Evolutionary conservation across 2,329 filamentous ascomycete genomes (phyloP), one percentile per base, ranked within the genome.

Genomic region (Xylaria sp.): DNA sequence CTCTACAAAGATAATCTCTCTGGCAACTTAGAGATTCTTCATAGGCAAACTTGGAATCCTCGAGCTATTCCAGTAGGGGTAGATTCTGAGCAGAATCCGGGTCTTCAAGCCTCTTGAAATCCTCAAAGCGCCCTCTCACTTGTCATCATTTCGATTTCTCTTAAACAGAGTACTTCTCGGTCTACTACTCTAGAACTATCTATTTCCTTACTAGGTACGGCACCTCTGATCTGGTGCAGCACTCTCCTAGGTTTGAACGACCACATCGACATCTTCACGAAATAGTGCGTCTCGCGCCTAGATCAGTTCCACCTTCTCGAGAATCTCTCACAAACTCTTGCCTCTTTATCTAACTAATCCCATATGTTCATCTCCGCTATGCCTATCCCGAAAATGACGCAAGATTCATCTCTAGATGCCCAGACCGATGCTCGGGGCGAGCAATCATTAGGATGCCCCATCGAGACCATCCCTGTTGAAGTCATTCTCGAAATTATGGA

Each of bases 401-500:
- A 57, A 12, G n/a, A 16, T 18, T 6, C 21, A 16, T 54, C 42
- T 50, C 16, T 16, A 18, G 29, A 35, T 16, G 35, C 18, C 21
- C 27, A 23, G 51, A 40, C 37, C 47, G 23, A 65, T 54, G 23
- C 27, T 29, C 60, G 13, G 47, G 16, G 47, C 59, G 68, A 71
- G 63, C 47, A 69, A 69, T 51, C 23, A 60, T 1, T 27, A 0
- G 21, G 18, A 44, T 55, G 51, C 2, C 42, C 59, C 23, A 61
- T 71, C 18, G 37, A 50, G 40, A 27, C 50, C 10, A 12, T 84
- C 55, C 85, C 86, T 0, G 77, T 81, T 2, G 86, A 88, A 72
- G 80, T 86, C 21, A 73, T 86, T 2, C 75, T 87, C 12, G 82
- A 85, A 23, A 82, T 87, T 27, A 84, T 84, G 71, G 81, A 82